phyloP scores from a whole-genome alignment of 257 asterid genomes.

The Thymus quinquecostatus region DNA sequence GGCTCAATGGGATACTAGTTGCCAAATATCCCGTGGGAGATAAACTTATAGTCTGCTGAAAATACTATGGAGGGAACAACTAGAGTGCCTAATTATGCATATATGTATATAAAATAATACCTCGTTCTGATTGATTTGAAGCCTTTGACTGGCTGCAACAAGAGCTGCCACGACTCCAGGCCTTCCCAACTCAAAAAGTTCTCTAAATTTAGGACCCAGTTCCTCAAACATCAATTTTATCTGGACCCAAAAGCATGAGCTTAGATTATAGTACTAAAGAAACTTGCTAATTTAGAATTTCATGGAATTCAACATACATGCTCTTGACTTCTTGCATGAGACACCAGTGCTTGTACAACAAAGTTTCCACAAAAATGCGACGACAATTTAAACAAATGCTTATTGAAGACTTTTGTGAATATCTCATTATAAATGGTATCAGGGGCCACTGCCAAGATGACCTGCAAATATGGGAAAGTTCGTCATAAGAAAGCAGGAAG shows the following conservation, averaged over 20 bases:
- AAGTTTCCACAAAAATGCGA: slow-evolving; percentile 80
- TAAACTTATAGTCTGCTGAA: background rate
- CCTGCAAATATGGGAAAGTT: slow-evolving; percentile 56
- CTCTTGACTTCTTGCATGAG: slow-evolving; percentile 73
- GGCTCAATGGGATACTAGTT: background rate
- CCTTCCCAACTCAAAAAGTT: slow-evolving; percentile 80
- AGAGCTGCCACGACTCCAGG: slow-evolving; percentile 93
- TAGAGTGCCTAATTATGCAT: slow-evolving; percentile 10
- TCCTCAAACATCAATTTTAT: slow-evolving; percentile 76
- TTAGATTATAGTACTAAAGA: slow-evolving; percentile 25
- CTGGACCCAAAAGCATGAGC: slow-evolving; percentile 43
- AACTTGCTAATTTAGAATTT: slow-evolving; percentile 12
- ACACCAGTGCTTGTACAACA: slow-evolving; percentile 86
- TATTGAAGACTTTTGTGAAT: slow-evolving; percentile 61
- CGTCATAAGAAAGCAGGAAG: slow-evolving; percentile 16
- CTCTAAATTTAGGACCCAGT: slow-evolving; percentile 65
- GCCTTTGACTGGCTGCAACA: slow-evolving; percentile 82
- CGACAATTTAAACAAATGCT: slow-evolving; percentile 69
- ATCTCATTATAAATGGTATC: slow-evolving; percentile 63
- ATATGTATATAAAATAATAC: slow-evolving; percentile 30
- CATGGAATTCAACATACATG: slow-evolving; percentile 57
- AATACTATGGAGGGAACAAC: slow-evolving; percentile 1
- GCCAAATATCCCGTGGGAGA: background rate
- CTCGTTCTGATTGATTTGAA: slow-evolving; percentile 64
- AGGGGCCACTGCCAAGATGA: slow-evolving; percentile 86